A percentile compares a stretch with the other conserved stretches of the same genome.
Conservation (phyloP, 1,284 basidiomycete genomes). For the Coriolopsis trogii region DNA sequence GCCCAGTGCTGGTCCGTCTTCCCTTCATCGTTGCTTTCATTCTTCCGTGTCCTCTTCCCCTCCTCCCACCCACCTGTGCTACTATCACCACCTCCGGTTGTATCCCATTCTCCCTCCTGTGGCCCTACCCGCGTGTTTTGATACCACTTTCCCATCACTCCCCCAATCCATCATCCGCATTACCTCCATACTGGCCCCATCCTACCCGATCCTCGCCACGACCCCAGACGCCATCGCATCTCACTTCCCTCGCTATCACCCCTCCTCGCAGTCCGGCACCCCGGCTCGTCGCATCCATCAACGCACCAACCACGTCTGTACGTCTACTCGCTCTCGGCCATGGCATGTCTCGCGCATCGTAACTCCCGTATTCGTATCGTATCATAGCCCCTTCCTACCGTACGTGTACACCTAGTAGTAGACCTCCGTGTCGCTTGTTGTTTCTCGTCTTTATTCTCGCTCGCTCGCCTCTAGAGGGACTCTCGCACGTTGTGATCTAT, state of each 20-base stretch:
- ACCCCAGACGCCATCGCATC: background rate
- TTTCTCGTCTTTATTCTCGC: background rate
- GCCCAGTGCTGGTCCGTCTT: constrained; percentile 16
- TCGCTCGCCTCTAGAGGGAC: constrained; percentile 15
- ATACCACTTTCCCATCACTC: constrained; percentile 10
- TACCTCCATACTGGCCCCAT: background rate
- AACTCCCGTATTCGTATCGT: constrained; percentile 14
- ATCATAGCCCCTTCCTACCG: constrained; percentile 10
- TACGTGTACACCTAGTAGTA: constrained; percentile 26
- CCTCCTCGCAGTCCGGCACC: background rate
- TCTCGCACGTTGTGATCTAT: constrained; percentile 13
- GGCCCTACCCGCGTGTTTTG: constrained; percentile 8
- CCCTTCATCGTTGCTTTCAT: constrained; percentile 7
- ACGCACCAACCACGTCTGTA: constrained; percentile 5
- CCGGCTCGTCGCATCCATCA: background rate
- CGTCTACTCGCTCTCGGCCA: constrained; percentile 12
- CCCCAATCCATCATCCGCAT: constrained; percentile 2
- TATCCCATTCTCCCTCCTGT: constrained; percentile 3
- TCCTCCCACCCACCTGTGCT: constrained; percentile 9
- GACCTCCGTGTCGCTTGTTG: too few relatives aligned
- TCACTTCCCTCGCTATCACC: background rate
- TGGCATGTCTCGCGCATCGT: constrained; percentile 11
- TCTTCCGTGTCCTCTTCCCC: background rate
- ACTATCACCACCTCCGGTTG: constrained; percentile 11
- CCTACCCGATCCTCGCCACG: background rate